Conservation (phyloP, 2,329 filamentous ascomycete species). For the Dactylellina sp. region DNA sequence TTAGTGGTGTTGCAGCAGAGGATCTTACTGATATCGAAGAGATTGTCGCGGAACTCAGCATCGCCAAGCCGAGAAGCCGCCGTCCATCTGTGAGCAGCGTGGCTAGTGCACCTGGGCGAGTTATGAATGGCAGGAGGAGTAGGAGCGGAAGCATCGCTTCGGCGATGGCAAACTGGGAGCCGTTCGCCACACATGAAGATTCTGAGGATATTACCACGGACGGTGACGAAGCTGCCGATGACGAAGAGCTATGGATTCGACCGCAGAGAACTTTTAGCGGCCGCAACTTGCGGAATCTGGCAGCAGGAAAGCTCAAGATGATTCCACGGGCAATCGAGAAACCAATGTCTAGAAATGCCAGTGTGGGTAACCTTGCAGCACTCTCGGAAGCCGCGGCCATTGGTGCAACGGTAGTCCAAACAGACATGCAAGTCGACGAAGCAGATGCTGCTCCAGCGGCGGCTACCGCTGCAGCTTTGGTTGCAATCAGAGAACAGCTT, state of each 20-base stretch:
- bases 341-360: slow-evolving; percentile 35
- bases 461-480: slow-evolving; percentile 74
- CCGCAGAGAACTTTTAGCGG: slow-evolving; percentile 61
- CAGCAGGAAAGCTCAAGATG: slow-evolving; percentile 48
- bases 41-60: slow-evolving; percentile 71
- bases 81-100: slow-evolving; percentile 76
- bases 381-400: slow-evolving; percentile 59
- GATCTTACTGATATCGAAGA: slow-evolving; percentile 77
- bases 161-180: slow-evolving; percentile 59
- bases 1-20: slow-evolving; percentile 76
- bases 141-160: slow-evolving; percentile 66
- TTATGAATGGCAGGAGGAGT: slow-evolving; percentile 65
- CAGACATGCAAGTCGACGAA: slow-evolving; percentile 58
- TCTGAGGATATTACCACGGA: slow-evolving; percentile 64
- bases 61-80: slow-evolving; percentile 67
- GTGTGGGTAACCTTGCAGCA: slow-evolving; percentile 62
- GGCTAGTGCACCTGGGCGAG: slow-evolving; percentile 66
- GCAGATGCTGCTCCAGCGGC: slow-evolving; percentile 67
- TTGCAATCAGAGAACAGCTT: slow-evolving; percentile 74
- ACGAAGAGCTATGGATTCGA: slow-evolving; percentile 62
- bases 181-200: slow-evolving; percentile 63
- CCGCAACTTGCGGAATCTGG: slow-evolving; percentile 54
- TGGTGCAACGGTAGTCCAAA: slow-evolving; percentile 55
- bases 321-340: slow-evolving; percentile 50
- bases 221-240: slow-evolving; percentile 61